Evolutionary conservation across 140 eudicot species (phyloP).

Genomic region (Flaveria floridana): DNA sequence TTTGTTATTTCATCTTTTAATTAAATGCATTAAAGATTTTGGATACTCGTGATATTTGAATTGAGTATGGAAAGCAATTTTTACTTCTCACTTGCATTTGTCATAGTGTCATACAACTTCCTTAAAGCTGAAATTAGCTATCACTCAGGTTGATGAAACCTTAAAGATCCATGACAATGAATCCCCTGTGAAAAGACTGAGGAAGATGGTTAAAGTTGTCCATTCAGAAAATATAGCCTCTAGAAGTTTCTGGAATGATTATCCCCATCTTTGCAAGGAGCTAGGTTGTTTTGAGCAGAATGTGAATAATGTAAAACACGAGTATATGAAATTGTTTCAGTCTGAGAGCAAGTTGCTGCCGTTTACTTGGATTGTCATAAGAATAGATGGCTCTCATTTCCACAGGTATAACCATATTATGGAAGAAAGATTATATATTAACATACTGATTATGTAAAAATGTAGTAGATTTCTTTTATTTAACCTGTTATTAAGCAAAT

Average conservation of each 20-base stretch:
- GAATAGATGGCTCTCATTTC: conserved; percentile 92
- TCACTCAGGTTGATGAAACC: conserved; percentile 56
- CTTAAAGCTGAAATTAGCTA: conserved; percentile 3
- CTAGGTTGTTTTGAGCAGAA: conserved; percentile 52
- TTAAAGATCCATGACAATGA: conserved; percentile 46
- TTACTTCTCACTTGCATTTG: not conserved
- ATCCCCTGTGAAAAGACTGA: conserved; percentile 50
- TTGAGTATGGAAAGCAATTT: not conserved
- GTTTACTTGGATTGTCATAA: conserved; percentile 74
- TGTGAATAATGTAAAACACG: conserved; percentile 54
- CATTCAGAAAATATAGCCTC: conserved; percentile 66
- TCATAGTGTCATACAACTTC: conserved; percentile 1
- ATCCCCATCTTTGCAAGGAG: conserved; percentile 55
- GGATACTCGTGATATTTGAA: not conserved
- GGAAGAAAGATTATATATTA: not conserved
- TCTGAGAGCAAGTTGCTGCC: conserved; percentile 58
- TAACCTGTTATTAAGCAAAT: conserved; percentile 10
- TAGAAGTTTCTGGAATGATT: conserved; percentile 66
- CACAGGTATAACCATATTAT: conserved; percentile 56
- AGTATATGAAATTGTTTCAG: conserved; percentile 62
- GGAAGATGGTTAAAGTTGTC: conserved; percentile 44
- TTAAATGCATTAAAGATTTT: not conserved
- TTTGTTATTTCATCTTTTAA: not conserved
- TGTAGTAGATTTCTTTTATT: not conserved
- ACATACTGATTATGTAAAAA: not conserved